Evolutionary conservation across 306 rosid genomes (phyloP).

Genomic region (Senna tora): DNA sequence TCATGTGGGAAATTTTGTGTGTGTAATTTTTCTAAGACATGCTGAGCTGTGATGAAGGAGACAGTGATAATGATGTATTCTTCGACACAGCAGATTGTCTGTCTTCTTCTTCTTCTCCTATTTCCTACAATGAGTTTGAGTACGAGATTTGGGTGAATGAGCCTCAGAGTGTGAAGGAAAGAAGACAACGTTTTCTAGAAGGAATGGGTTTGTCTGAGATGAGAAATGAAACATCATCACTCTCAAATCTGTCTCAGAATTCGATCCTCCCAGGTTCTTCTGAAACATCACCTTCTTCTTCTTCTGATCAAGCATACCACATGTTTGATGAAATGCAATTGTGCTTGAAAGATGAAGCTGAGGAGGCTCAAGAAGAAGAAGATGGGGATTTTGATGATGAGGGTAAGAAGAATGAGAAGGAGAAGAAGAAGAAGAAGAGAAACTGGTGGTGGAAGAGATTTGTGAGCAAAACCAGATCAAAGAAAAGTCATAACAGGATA

Average conservation of each 20-base stretch:
- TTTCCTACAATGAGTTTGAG: too few relatives aligned
- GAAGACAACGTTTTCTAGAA: constrained; percentile 62
- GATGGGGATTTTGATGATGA: constrained; percentile 29
- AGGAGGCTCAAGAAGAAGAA: constrained; percentile 50
- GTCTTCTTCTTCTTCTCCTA: too few relatives aligned
- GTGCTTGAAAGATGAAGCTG: constrained; percentile 35
- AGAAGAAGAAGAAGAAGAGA: constrained; percentile 45
- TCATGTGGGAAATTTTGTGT: constrained; percentile 56
- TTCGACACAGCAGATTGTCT: constrained; percentile 71
- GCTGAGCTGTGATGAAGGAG: constrained; percentile 68
- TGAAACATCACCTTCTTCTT: too few relatives aligned
- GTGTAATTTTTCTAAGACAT: constrained; percentile 55
- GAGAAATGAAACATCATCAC: constrained; percentile 46
- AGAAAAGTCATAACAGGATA: constrained; percentile 38
- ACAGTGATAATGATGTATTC: constrained; percentile 56
- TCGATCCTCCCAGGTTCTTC: constrained; percentile 21
- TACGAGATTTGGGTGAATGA: constrained; percentile 76
- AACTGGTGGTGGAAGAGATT: constrained; percentile 77
- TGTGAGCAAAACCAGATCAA: constrained; percentile 40
- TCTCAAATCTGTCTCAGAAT: constrained; percentile 44
- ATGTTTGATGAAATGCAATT: constrained; percentile 32
- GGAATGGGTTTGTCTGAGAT: constrained; percentile 57
- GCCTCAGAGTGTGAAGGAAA: constrained; percentile 75
- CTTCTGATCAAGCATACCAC: constrained; percentile 26
- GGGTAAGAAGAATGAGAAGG: constrained; percentile 44